phyloP scores from a whole-genome alignment of 495 filamentous ascomycete genomes.

The Aspergillus taichungensis region DNA sequence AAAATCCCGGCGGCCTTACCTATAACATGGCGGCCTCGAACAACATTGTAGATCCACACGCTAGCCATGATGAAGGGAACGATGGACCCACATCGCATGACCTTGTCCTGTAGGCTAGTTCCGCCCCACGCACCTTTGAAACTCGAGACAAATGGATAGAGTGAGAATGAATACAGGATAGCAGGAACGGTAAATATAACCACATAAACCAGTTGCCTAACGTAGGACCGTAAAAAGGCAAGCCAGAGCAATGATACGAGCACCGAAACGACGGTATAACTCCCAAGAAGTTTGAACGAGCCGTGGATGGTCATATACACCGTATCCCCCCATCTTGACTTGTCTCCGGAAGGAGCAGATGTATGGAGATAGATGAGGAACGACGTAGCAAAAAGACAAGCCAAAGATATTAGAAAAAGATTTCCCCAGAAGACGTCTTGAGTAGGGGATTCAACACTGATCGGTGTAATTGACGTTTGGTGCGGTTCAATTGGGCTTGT shows the following conservation, averaged over 20 bases:
- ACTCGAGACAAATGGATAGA: constrained; percentile 87
- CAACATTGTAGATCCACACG: constrained; percentile 75
- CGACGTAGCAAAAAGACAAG: constrained; percentile 75
- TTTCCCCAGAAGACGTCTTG: constrained; percentile 92
- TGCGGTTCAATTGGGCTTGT: constrained; percentile 35
- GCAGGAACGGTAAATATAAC: constrained; percentile 78
- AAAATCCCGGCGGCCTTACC: constrained; percentile 75
- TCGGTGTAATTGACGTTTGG: constrained; percentile 37
- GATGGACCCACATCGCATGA: constrained; percentile 80
- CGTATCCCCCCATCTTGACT: constrained; percentile 71
- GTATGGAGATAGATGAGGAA: constrained; percentile 86
- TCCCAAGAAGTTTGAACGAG: constrained; percentile 80
- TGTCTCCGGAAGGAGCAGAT: constrained; percentile 49
- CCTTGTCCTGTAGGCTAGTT: constrained; percentile 67
- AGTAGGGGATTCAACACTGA: constrained; percentile 44
- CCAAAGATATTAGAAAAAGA: constrained; percentile 76
- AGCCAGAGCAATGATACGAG: constrained; percentile 87
- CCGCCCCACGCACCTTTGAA: constrained; percentile 67
- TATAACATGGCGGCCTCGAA: constrained; percentile 68
- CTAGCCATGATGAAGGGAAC: constrained; percentile 65
- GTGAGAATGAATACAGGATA: constrained; percentile 74
- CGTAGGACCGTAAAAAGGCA: constrained; percentile 75
- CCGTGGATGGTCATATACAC: constrained; percentile 82
- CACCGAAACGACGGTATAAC: constrained; percentile 85
- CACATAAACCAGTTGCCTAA: constrained; percentile 65